A percentile compares a stretch with the other conserved stretches of the same genome.
Conservation (phyloP, 148 eudicot species). For the Rhododendron kiyosumense region DNA sequence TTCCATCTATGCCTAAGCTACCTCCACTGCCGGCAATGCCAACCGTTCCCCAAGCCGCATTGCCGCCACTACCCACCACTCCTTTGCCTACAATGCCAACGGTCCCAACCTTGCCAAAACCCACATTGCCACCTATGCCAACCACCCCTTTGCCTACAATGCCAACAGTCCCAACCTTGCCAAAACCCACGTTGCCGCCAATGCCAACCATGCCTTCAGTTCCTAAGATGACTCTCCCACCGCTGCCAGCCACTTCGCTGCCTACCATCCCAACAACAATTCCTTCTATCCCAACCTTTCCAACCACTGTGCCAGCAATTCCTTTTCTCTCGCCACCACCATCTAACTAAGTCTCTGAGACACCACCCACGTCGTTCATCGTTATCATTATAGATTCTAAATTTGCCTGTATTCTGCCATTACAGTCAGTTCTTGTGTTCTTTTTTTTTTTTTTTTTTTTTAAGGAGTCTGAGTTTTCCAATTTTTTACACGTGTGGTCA, state of each 20-base stretch:
- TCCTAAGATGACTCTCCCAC: background rate
- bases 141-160: background rate
- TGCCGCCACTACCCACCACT: conserved; percentile 5
- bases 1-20: conserved; percentile 9
- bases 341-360: background rate
- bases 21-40: conserved; percentile 18
- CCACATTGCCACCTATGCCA: conserved; percentile 7
- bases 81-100: background rate
- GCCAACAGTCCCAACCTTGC: background rate
- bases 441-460: background rate
- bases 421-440: background rate
- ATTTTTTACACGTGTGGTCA: background rate
- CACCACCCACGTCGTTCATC: too few relatives aligned
- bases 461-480: background rate
- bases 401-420: background rate
- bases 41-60: conserved; percentile 2
- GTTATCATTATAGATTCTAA: too few relatives aligned
- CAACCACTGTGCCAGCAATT: background rate
- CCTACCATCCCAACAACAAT: background rate
- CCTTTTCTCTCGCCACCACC: background rate
- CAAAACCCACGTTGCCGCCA: background rate
- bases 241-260: background rate
- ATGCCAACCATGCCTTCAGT: background rate
- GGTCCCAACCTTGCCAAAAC: conserved; percentile 4
- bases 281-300: background rate